A percentile compares a stretch with the other conserved stretches of the same genome.
phyloP scores from a whole-genome alignment of 352 stramenopile genomes.

The Globisporangium canariense region DNA sequence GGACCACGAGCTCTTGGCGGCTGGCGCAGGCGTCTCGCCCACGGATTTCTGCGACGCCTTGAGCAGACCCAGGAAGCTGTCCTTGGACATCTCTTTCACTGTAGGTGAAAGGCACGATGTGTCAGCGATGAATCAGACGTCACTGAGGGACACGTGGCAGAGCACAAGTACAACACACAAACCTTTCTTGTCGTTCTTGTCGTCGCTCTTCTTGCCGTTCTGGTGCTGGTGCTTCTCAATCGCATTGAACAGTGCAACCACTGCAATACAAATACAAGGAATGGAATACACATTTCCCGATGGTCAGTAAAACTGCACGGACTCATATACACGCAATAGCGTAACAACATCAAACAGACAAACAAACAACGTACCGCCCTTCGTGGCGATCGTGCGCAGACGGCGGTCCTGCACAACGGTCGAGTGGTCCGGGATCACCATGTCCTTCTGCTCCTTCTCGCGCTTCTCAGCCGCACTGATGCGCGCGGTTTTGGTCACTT shows the following conservation, averaged over 20 bases:
- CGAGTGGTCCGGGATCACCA: constrained; percentile 57
- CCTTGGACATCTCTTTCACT: constrained; percentile 85
- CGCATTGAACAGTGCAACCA: constrained; percentile 83
- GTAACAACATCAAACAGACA: not conserved
- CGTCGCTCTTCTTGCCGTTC: constrained; percentile 44
- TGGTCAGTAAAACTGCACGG: not conserved
- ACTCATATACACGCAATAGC: not conserved
- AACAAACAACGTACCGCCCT: constrained; percentile 43
- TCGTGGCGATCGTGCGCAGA: constrained; percentile 78
- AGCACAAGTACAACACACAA: not conserved
- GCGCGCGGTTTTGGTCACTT: constrained; percentile 60
- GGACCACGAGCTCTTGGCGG: constrained; percentile 65
- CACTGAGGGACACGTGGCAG: no score
- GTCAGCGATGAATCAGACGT: not conserved
- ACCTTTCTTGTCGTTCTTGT: constrained; percentile 74
- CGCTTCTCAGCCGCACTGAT: constrained; percentile 73
- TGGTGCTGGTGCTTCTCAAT: constrained; percentile 86
- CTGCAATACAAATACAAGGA: constrained; percentile 20
- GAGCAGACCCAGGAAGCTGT: constrained; percentile 76
- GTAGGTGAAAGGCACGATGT: not conserved
- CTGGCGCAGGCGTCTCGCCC: constrained; percentile 8
- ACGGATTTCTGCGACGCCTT: constrained; percentile 55
- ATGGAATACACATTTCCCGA: not conserved
- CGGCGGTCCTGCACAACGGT: constrained; percentile 63
- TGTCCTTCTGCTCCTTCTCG: constrained; percentile 73